Base-by-base conservation (phyloP, 2,329 filamentous ascomycete genomes). In the Pseudogymnoascus sp. region DNA sequence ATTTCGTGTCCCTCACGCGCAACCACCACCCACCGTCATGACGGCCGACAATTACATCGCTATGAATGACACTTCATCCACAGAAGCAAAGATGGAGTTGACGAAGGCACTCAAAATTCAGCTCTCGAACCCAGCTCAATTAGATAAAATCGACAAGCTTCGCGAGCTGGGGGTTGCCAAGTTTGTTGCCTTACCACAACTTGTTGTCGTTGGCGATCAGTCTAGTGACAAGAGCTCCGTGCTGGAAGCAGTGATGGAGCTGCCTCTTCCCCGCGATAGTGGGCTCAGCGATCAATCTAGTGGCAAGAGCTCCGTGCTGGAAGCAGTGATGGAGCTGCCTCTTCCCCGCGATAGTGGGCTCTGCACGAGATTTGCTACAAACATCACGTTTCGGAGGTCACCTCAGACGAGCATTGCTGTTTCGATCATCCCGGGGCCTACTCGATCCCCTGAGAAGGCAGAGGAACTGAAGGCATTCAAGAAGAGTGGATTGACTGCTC, bases 291-390 rank as follows among this genome's bases (percentile, higher is more conserved):
- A n/a, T n/a, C n/a, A n/a, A n/a, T n/a, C n/a, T n/a, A n/a, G 70
- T 55, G 75, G 77, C 2, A 75, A 71, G 68, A 72, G 64, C 19
- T 76, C 68, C 11, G 63, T 72, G 16, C 63, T 75, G 26, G 66
- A 76, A 67, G 63, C 69, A 58, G 7, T 75, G 49, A 76, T 74
- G 2, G 66, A 69, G 1, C 63, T 77, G 1, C 72, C 72, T 1
- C 77, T 78, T 62, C 77, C 77, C 31, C 72, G 72, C 3, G 69
- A 72, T 23, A 69, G 67, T 37, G 73, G 72, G 0, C 66, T 78
- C 3, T 79, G 77, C 55, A 80, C 77, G 2, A 67, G 75, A 2
- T 79, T 77, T 63, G 73, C 76, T 1, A 79, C 77, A 0, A 71
- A 79, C 62, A 78, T 80, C 29, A 75, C 64, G 33, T 66, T 66